Conservation (phyloP, 169 alveolate genomes). For the Plasmodium gallinaceum region DNA sequence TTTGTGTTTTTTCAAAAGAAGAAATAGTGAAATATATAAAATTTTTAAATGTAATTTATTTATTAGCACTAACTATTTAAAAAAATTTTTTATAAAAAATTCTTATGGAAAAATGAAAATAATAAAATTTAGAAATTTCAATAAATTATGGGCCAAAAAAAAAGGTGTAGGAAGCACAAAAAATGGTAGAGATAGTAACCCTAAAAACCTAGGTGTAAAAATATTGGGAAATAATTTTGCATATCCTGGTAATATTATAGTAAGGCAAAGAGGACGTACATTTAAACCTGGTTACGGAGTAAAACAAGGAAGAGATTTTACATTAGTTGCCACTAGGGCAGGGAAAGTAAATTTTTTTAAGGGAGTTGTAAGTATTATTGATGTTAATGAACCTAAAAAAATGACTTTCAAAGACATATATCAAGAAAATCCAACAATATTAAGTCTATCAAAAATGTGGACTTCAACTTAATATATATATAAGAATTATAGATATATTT, state of each 20-base stretch:
- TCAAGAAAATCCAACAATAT: constrained; percentile 81
- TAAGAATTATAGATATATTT: too few species aligned
- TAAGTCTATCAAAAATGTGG: constrained; percentile 83
- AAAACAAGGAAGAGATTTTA: constrained; percentile 84
- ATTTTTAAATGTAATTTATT: constrained; percentile 17
- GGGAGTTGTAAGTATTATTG: constrained; percentile 82
- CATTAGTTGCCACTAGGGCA: constrained; percentile 80
- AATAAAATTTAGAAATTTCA: constrained; percentile 17
- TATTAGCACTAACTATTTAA: constrained; percentile 5
- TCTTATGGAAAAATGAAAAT: constrained; percentile 1
- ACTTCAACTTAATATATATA: constrained; percentile 43
- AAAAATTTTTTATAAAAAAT: constrained; percentile 25
- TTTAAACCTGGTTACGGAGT: constrained; percentile 90
- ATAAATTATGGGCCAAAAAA: constrained; percentile 84
- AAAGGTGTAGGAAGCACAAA: constrained; percentile 91
- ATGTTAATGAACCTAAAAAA: constrained; percentile 73
- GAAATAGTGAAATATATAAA: neutral
- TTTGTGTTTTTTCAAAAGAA: neutral
- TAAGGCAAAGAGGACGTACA: constrained; percentile 90
- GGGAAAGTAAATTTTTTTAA: constrained; percentile 83
- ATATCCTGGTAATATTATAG: constrained; percentile 88
- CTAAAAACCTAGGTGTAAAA: constrained; percentile 89
- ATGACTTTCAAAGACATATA: constrained; percentile 78
- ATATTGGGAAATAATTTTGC: constrained; percentile 88
- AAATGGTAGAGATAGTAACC: constrained; percentile 91